Base-by-base conservation (phyloP, 2,329 filamentous ascomycete species). In the Sclerotinia sclerotiorum region DNA sequence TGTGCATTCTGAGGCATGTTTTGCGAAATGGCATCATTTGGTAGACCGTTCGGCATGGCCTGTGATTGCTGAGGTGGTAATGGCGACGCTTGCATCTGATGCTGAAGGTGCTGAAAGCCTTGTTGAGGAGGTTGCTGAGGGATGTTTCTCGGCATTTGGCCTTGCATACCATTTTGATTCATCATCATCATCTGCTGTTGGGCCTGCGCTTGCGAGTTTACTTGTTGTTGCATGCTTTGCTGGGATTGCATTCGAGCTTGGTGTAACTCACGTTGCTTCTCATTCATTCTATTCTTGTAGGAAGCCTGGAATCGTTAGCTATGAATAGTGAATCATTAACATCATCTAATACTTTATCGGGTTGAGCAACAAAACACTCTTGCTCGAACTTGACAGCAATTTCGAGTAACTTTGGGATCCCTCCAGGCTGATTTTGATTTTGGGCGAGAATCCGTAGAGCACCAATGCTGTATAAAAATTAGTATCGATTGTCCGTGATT, bases 81-180 rank as follows among this genome's bases (percentile, higher is more conserved):
- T 49, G 82, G 82, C 0, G 83, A 81, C 5, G 82, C 78, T 73
- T 88, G 86, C 84, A 87, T 86, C 67, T 82, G 84, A 67, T 86
- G 85, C 69, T 87, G 85, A 48, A 88, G 80, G 60, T 84, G 82
- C 70, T 85, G 85, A 69, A 88, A 88, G 0, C 81, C 82, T 72
- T 83, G 85, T 69, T 84, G 86, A 2, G 79, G 78, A 8, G 79
- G 80, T 73, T 84, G 84, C 65, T 75, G 76, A 77, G 84, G 82
- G 67, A 74, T 72, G 17, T 81, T 81, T 48, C 85, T 81, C 51
- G 81, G 80, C 79, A 87, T 83, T 70, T 84, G 82, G 17, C 79
- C 80, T 69, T 84, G 83, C 79, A 86, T 82, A 6, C 74, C 75
- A 68, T 81, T 83, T 67, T 83, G 83, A 69, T 81, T 84, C 57